Evolutionary conservation across 371 early-diverging fungal genomes (phyloP).

Genomic region (Mitosporidium daphniae): DNA sequence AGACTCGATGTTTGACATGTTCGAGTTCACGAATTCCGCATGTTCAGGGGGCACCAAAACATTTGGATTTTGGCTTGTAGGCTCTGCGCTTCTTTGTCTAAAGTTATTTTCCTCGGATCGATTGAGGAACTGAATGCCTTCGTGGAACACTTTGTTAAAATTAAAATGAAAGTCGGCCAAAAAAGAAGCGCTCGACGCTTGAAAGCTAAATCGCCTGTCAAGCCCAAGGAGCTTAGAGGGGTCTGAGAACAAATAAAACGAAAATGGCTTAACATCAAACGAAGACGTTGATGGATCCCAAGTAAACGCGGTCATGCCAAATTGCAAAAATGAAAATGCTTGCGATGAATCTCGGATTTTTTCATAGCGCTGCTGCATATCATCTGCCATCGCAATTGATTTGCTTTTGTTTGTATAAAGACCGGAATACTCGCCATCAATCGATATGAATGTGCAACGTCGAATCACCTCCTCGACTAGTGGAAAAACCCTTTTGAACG

Average conservation of each 20-base stretch:
- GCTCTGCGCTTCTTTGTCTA: no score
- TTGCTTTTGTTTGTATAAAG: not conserved
- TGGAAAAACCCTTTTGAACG: no score
- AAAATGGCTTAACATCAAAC: slow-evolving; percentile 40
- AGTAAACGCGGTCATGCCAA: slow-evolving; percentile 31
- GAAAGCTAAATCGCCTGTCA: slow-evolving; percentile 18
- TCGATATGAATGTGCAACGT: no score
- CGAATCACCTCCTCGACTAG: no score
- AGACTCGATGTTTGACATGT: no score
- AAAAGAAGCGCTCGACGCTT: slow-evolving; percentile 33
- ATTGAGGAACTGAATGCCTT: slow-evolving; percentile 33
- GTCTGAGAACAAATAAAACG: slow-evolving; percentile 42
- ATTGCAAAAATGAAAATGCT: slow-evolving; percentile 23
- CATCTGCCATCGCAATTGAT: slow-evolving; percentile 8
- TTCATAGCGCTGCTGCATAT: slow-evolving; percentile 17
- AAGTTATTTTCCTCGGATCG: no score
- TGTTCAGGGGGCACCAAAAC: no score
- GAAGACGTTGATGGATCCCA: slow-evolving; percentile 16
- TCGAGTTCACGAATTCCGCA: no score
- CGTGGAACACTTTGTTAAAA: slow-evolving; percentile 31
- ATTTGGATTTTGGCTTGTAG: no score
- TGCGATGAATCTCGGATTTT: slow-evolving; percentile 17
- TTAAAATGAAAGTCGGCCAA: slow-evolving; percentile 28
- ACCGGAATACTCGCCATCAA: no score
- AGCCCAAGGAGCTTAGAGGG: slow-evolving; percentile 16